Percentiles rank a stretch among this genome's conserved stretches.
Evolutionary conservation across 139 green algal genomes (phyloP).

Genomic region (Raphidocelis subcapitata): DNA sequence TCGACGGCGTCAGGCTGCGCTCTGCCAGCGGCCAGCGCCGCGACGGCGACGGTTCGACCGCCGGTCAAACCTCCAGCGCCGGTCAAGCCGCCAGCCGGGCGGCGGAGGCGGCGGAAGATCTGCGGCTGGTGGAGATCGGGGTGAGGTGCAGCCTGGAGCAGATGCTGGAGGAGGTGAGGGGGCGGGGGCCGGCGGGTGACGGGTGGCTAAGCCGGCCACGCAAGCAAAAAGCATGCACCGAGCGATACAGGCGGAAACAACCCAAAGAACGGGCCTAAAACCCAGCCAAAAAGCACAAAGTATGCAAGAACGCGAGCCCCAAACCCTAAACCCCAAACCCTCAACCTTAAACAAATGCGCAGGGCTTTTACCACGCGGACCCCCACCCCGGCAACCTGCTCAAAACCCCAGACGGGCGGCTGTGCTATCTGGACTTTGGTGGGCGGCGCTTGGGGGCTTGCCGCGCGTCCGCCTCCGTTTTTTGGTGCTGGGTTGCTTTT

Average conservation of each 20-base stretch:
- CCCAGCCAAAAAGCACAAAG: no score
- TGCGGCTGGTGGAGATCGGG: slow-evolving; percentile 83
- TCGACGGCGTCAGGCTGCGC: slow-evolving; percentile 79
- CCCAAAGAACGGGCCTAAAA: not conserved
- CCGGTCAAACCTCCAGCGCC: not conserved
- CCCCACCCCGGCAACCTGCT: slow-evolving; percentile 80
- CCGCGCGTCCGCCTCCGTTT: no score
- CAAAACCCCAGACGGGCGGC: slow-evolving; percentile 48
- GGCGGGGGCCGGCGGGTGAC: not conserved
- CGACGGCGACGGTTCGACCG: slow-evolving; percentile 2
- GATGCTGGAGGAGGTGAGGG: slow-evolving; percentile 59
- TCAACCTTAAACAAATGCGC: not conserved
- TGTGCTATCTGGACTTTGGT: slow-evolving; percentile 84
- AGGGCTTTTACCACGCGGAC: slow-evolving; percentile 60
- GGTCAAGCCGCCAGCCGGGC: slow-evolving; percentile 9
- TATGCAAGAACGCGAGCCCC: not conserved
- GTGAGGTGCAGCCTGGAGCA: slow-evolving; percentile 77
- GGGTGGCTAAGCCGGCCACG: no score
- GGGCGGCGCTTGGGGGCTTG: no score
- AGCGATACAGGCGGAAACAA: no score
- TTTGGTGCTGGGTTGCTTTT: no score
- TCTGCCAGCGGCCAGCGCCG: slow-evolving; percentile 31
- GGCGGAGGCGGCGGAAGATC: slow-evolving; percentile 55
- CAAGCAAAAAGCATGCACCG: no score
- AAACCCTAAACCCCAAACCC: no score